These are phyloP conservation scores for Arctium lappa DNA, from an alignment of 129 eudicot genomes.

Conservation along the genomic window DNA sequence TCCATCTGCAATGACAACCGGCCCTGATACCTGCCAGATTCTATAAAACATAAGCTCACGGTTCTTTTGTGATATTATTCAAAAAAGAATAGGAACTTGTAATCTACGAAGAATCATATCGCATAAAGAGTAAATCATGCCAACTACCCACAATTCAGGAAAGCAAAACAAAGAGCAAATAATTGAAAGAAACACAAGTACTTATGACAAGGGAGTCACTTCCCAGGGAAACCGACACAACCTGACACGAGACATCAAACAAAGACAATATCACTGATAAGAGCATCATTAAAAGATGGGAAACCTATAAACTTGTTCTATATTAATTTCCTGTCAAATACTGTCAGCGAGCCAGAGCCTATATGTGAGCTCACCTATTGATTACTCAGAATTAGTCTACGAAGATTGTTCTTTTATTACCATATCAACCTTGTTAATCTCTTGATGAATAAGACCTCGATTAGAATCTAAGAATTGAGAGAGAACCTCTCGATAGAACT, in stretches of 20 bases:
- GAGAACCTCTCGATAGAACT: not conserved
- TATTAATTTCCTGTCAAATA: not conserved
- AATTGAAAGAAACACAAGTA: not conserved
- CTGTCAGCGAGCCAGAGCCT: not conserved
- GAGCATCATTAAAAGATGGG: not conserved
- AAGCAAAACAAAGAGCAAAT: not conserved
- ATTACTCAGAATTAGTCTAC: not conserved
- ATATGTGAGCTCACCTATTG: not conserved
- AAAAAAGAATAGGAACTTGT: not conserved
- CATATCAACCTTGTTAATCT: not conserved
- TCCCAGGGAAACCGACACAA: not conserved
- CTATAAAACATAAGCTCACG: not conserved
- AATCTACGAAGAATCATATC: not conserved
- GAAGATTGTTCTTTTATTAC: not conserved
- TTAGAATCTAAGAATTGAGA: not conserved
- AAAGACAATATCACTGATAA: not conserved
- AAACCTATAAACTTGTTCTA: not conserved
- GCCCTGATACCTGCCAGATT: slow-evolving; percentile 85
- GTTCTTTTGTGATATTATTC: not conserved
- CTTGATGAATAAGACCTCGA: not conserved
- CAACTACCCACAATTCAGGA: not conserved
- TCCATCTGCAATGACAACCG: slow-evolving; percentile 99
- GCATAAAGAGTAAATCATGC: not conserved
- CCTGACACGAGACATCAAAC: not conserved
- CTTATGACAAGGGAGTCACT: not conserved